phyloP scores from a whole-genome alignment of 495 filamentous ascomycete species.

The Penicillium herquei region DNA sequence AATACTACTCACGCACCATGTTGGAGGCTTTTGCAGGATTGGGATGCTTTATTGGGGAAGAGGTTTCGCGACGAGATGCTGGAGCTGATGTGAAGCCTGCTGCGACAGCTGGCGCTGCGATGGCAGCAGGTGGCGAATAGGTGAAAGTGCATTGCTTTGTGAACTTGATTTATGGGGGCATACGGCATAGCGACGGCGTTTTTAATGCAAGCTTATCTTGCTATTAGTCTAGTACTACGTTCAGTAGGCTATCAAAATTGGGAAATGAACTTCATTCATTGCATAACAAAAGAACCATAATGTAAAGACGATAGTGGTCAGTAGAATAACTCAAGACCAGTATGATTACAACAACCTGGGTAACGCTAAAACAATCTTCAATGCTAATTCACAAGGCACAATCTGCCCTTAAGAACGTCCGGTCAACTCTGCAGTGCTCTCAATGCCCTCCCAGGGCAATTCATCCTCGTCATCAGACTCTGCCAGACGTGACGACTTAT shows the following conservation, averaged over 20 bases:
- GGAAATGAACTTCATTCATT: neutral
- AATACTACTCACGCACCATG: conserved; percentile 77
- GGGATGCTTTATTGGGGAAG: conserved; percentile 79
- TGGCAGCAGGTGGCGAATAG: conserved; percentile 21
- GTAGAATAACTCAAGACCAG: neutral
- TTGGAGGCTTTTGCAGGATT: conserved; percentile 89
- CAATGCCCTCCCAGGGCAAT: conserved; percentile 54
- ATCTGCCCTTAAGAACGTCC: conserved; percentile 19
- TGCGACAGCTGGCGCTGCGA: conserved; percentile 33
- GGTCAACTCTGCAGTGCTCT: conserved; percentile 50
- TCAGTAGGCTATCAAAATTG: no score
- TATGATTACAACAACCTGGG: conserved; percentile 1
- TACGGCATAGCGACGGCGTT: conserved; percentile 56
- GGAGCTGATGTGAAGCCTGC: conserved; percentile 18
- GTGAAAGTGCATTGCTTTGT: neutral
- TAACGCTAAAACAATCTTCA: conserved; percentile 4
- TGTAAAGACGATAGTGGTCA: neutral
- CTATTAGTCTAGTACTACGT: no score
- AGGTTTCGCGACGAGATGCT: conserved; percentile 52
- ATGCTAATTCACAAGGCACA: conserved; percentile 1
- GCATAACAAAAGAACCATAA: neutral
- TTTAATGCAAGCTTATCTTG: neutral
- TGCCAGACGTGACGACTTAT: conserved; percentile 27
- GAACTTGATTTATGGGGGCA: neutral
- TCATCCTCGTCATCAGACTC: conserved; percentile 43